These are phyloP conservation scores for Marasmius oreades DNA, from an alignment of 1,284 basidiomycete species.

Conservation along the genomic window DNA sequence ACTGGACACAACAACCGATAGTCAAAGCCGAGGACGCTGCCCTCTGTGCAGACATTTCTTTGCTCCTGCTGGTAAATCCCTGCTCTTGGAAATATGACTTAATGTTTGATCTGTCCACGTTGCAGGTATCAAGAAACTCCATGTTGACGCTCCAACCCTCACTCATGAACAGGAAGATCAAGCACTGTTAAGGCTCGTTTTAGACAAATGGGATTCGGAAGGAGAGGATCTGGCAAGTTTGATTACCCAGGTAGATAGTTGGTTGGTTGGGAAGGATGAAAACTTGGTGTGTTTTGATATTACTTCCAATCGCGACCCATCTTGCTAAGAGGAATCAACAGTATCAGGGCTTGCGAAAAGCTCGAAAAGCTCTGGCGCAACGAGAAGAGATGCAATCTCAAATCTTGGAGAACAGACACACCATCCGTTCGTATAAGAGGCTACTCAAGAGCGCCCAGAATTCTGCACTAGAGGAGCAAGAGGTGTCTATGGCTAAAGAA, in stretches of 20 bases:
- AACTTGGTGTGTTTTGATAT: background rate
- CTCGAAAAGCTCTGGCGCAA: background rate
- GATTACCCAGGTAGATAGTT: background rate
- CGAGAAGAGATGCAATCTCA: background rate
- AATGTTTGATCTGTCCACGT: background rate
- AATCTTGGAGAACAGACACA: background rate
- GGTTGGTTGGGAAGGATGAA: background rate
- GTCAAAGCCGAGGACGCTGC: background rate
- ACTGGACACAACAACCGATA: background rate
- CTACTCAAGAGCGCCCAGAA: background rate
- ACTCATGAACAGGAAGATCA: background rate
- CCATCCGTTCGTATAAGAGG: background rate
- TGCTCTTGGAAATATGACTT: background rate
- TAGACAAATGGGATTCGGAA: background rate
- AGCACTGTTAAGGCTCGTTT: background rate
- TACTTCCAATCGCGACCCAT: background rate
- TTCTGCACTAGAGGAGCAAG: background rate
- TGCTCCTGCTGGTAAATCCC: background rate
- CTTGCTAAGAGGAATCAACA: background rate
- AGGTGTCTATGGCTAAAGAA: background rate
- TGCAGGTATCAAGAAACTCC: conserved; percentile 2
- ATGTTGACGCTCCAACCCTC: background rate
- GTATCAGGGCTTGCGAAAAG: background rate
- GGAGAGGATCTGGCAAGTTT: background rate
- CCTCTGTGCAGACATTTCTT: background rate